Conservation (phyloP, 2,329 filamentous ascomycete genomes). For the Talaromyces sp. region DNA sequence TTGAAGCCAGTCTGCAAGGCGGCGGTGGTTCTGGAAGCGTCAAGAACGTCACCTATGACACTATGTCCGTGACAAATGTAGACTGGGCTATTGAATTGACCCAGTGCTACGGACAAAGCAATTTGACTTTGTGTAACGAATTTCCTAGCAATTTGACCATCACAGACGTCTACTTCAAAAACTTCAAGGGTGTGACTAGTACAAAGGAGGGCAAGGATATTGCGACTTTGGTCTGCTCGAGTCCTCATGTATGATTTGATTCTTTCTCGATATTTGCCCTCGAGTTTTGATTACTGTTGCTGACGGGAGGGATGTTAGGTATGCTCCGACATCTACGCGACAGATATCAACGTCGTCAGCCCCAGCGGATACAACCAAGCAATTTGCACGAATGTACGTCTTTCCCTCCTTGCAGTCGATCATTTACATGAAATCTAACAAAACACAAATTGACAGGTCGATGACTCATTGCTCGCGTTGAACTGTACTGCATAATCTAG, state of each 20-base stretch:
- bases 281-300: neutral
- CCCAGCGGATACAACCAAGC: constrained; percentile 45
- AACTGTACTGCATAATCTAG: constrained; percentile 26
- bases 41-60: constrained; percentile 64
- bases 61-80: constrained; percentile 58
- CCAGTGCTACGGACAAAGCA: constrained; percentile 64
- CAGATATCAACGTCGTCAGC: constrained; percentile 47
- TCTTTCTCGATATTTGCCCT: no score
- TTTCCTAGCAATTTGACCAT: constrained; percentile 39
- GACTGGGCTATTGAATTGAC: constrained; percentile 63
- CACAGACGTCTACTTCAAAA: constrained; percentile 38
- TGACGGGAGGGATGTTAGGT: constrained; percentile 22
- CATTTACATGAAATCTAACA: neutral
- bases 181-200: constrained; percentile 55
- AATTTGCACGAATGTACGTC: constrained; percentile 45
- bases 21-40: constrained; percentile 63
- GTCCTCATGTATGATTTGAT: constrained; percentile 42
- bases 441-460: constrained; percentile 21
- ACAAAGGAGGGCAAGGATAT: constrained; percentile 44
- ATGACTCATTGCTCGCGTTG: constrained; percentile 34
- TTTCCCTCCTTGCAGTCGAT: neutral
- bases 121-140: constrained; percentile 58
- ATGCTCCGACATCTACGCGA: constrained; percentile 47
- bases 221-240: constrained; percentile 49
- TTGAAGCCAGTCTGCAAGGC: constrained; percentile 61